A percentile compares a stretch with the other conserved stretches of the same genome.
Evolutionary conservation across 768 basidiomycete species (phyloP).

Genomic region (Rhizopogon sp.): DNA sequence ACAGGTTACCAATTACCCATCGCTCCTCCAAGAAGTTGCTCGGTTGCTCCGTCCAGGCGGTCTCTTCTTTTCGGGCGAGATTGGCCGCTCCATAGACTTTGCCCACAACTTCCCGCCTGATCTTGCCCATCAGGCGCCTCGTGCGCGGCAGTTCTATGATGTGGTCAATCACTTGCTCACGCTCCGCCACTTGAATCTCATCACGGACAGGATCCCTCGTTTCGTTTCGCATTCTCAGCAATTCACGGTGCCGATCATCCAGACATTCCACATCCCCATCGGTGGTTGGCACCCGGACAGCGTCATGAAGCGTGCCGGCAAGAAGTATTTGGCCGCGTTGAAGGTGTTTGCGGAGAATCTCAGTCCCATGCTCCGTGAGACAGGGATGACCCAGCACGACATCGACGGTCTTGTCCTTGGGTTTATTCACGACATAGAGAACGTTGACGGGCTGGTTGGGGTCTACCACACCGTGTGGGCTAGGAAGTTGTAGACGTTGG

Average conservation of each 20-base stretch:
- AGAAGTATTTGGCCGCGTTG: slow-evolving; percentile 33
- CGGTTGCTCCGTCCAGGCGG: slow-evolving; percentile 71
- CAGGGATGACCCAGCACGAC: slow-evolving; percentile 30
- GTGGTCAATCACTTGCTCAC: slow-evolving; percentile 38
- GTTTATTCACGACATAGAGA: slow-evolving; percentile 42
- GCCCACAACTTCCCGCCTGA: slow-evolving; percentile 26
- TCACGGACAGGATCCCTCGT: slow-evolving; percentile 32
- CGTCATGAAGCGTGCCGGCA: slow-evolving; percentile 34
- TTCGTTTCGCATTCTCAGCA: slow-evolving; percentile 30
- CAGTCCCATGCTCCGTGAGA: slow-evolving; percentile 38
- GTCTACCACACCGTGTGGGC: slow-evolving; percentile 49
- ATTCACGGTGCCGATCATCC: slow-evolving; percentile 38
- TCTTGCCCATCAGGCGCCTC: slow-evolving; percentile 19
- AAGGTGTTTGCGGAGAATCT: slow-evolving; percentile 43
- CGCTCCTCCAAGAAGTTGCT: slow-evolving; percentile 49
- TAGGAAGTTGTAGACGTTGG: slow-evolving; percentile 16
- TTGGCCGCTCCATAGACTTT: slow-evolving; percentile 40
- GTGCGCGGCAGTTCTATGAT: slow-evolving; percentile 26
- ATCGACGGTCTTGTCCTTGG: slow-evolving; percentile 35
- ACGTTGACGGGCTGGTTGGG: slow-evolving; percentile 41
- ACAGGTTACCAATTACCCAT: slow-evolving; percentile 53
- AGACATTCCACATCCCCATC: slow-evolving; percentile 43
- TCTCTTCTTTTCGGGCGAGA: slow-evolving; percentile 63
- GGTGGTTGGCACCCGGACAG: slow-evolving; percentile 43
- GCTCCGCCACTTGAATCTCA: slow-evolving; percentile 32